A percentile compares a stretch with the other conserved stretches of the same genome.
These are phyloP conservation scores for Podaxis sp. DNA, from an alignment of 768 basidiomycete species.

Conservation along the genomic window DNA sequence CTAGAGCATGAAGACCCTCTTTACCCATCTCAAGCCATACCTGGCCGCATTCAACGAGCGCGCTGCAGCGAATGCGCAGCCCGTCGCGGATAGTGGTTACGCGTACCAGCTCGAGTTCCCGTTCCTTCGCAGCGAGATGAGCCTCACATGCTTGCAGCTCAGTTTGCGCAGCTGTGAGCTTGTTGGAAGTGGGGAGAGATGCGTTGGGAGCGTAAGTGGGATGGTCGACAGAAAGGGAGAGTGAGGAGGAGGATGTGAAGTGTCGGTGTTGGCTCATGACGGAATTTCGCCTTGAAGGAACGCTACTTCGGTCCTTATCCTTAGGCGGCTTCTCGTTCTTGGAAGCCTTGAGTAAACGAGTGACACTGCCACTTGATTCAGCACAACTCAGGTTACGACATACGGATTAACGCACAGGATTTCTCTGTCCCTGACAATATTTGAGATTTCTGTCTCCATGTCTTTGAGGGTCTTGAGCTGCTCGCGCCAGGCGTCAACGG, in stretches of 20 bases:
- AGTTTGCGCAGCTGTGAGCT: constrained; percentile 62
- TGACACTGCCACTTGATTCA: constrained; percentile 45
- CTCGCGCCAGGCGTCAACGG: constrained; percentile 64
- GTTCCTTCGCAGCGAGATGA: constrained; percentile 67
- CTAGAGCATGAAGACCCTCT: constrained; percentile 45
- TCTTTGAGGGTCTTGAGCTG: constrained; percentile 55
- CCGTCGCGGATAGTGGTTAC: constrained; percentile 57
- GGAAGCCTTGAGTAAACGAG: constrained; percentile 74
- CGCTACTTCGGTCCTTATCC: constrained; percentile 19
- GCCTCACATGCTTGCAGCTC: constrained; percentile 82
- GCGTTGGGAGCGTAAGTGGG: constrained; percentile 14
- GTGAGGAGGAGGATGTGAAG: constrained; percentile 40
- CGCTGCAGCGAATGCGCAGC: constrained; percentile 55
- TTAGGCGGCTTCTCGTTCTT: constrained; percentile 37
- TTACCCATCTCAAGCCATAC: constrained; percentile 65
- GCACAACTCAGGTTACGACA: background rate
- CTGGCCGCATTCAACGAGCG: constrained; percentile 66
- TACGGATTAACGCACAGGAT: constrained; percentile 57
- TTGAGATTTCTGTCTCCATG: constrained; percentile 70
- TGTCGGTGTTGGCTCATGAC: constrained; percentile 26
- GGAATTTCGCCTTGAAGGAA: constrained; percentile 33
- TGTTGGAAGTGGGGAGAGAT: constrained; percentile 34
- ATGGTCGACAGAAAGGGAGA: constrained; percentile 20
- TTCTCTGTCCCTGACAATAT: constrained; percentile 70
- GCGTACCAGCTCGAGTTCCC: constrained; percentile 50